A percentile compares a stretch with the other conserved stretches of the same genome.
Evolutionary conservation across 139 green algal genomes (phyloP).

Genomic region (Raphidocelis subcapitata): DNA sequence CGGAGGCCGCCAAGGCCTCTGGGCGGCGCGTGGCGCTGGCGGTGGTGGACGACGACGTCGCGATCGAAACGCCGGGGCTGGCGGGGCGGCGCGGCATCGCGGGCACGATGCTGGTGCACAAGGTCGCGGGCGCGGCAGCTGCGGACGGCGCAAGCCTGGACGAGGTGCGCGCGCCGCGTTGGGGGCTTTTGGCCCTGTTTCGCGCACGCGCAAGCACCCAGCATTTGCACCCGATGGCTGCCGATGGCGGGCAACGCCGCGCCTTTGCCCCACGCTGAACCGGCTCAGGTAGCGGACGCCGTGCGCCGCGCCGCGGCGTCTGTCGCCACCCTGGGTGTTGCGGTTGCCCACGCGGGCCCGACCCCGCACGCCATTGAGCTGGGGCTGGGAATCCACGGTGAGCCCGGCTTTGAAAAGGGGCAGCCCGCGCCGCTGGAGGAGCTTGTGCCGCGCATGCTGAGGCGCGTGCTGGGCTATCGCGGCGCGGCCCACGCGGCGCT

Average conservation of each 20-base stretch:
- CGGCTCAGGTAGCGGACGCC: not conserved
- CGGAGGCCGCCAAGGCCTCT: conserved; percentile 77
- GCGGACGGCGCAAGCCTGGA: conserved; percentile 51
- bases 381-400: conserved; percentile 88
- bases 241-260: too few relatives aligned
- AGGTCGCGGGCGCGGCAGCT: conserved; percentile 84
- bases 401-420: conserved; percentile 61
- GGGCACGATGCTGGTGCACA: conserved; percentile 84
- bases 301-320: conserved; percentile 39
- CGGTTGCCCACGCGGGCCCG: conserved; percentile 39
- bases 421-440: conserved; percentile 17
- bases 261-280: too few relatives aligned
- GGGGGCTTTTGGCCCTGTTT: too few relatives aligned
- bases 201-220: too few relatives aligned
- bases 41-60: conserved; percentile 80
- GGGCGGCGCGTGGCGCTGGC: conserved; percentile 69
- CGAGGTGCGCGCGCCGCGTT: too few relatives aligned
- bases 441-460: conserved; percentile 46
- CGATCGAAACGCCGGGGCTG: conserved; percentile 54
- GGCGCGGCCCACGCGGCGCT: not conserved
- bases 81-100: conserved; percentile 81
- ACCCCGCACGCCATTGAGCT: conserved; percentile 72
- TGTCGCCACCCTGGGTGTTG: conserved; percentile 70
- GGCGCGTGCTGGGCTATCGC: conserved; percentile 22
- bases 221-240: too few relatives aligned